Percentiles rank a stretch among this genome's conserved stretches.
phyloP scores from a whole-genome alignment of 2,329 filamentous ascomycete species.

The Neonectria punicea region DNA sequence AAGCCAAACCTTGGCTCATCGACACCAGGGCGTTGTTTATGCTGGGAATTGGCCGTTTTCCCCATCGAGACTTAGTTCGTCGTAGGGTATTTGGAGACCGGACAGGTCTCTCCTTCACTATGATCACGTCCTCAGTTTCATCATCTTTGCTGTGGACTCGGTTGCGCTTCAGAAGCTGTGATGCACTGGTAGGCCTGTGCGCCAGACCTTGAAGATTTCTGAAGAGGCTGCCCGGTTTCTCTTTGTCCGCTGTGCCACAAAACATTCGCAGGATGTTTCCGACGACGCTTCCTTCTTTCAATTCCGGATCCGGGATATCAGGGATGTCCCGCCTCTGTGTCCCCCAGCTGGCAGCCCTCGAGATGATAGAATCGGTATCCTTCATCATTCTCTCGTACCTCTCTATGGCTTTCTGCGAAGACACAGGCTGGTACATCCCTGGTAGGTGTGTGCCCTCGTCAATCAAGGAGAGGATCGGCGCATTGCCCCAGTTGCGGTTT shows the following conservation, averaged over 20 bases:
- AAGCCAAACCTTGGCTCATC: constrained; percentile 64
- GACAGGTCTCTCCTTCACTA: constrained; percentile 26
- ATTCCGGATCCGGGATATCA: constrained; percentile 64
- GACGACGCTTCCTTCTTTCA: constrained; percentile 65
- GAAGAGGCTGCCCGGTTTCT: constrained; percentile 61
- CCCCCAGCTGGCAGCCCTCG: constrained; percentile 75
- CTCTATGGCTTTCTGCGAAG: constrained; percentile 64
- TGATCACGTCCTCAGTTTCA: constrained; percentile 45
- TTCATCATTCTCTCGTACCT: constrained; percentile 61
- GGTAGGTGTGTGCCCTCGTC: constrained; percentile 32
- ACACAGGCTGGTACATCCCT: constrained; percentile 57
- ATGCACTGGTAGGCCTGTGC: constrained; percentile 58
- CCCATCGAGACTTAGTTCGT: constrained; percentile 57
- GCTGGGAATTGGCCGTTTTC: constrained; percentile 63
- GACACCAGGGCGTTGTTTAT: constrained; percentile 65
- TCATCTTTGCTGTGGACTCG: constrained; percentile 40
- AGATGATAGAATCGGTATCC: constrained; percentile 69
- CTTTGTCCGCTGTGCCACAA: constrained; percentile 56
- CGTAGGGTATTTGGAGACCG: constrained; percentile 6
- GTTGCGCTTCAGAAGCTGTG: constrained; percentile 57
- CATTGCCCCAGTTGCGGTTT: constrained; percentile 60
- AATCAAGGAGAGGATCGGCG: constrained; percentile 59
- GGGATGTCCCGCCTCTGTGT: constrained; percentile 74
- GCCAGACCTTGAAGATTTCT: constrained; percentile 62
- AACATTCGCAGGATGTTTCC: constrained; percentile 73